A percentile compares a stretch with the other conserved stretches of the same genome.
These are phyloP conservation scores for Casuarina glauca DNA, from an alignment of 306 rosid genomes.

Conservation along the genomic window DNA sequence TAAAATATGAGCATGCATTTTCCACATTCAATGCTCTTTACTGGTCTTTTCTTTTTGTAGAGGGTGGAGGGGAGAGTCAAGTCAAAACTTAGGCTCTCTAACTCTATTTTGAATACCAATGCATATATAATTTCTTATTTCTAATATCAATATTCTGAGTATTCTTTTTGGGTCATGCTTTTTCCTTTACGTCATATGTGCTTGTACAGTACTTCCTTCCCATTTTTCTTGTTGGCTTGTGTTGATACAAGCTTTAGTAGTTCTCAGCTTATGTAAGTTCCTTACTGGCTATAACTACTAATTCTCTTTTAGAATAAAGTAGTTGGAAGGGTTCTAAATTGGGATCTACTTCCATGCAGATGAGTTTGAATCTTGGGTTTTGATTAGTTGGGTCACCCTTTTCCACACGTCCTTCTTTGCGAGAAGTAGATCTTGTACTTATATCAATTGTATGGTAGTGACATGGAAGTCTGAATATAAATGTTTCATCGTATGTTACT, in stretches of 20 bases:
- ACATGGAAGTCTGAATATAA: not conserved
- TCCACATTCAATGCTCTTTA: not conserved
- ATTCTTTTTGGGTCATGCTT: not conserved
- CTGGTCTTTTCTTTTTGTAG: not conserved
- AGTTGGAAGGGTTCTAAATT: too few relatives aligned
- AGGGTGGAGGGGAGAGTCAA: not conserved
- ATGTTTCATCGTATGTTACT: not conserved
- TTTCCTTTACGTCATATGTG: too few relatives aligned
- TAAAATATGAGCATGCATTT: not conserved
- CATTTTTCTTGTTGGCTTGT: too few relatives aligned
- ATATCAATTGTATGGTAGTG: not conserved
- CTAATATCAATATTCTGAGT: not conserved
- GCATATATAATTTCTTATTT: not conserved
- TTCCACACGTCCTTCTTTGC: not conserved
- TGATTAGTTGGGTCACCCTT: too few relatives aligned
- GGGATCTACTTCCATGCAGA: too few relatives aligned
- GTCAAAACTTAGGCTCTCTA: conserved; percentile 10
- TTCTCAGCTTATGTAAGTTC: too few relatives aligned
- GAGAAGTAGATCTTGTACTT: not conserved
- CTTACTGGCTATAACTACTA: too few relatives aligned
- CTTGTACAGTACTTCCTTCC: too few relatives aligned
- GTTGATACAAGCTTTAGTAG: too few relatives aligned
- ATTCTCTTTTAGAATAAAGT: too few relatives aligned
- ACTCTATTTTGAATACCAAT: not conserved
- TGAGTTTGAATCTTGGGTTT: too few relatives aligned